Evolutionary conservation across 2,329 filamentous ascomycete species (phyloP), one percentile per base, ranked within the genome.

Genomic region (Fusarium sp.): DNA sequence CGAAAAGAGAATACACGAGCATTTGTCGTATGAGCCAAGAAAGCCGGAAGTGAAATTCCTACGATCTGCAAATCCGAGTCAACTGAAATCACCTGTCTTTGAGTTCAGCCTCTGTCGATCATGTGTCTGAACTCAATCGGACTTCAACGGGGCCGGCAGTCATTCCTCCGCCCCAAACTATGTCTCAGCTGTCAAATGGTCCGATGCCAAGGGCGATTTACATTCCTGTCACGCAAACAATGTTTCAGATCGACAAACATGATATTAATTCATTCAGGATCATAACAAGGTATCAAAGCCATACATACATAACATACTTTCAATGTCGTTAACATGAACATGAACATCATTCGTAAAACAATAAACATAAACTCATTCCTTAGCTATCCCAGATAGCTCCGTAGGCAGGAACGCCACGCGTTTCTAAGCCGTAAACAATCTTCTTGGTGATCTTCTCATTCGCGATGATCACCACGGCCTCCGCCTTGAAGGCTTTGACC

Each of bases 391-490:
- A 94, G 73, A 94, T 92, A 8, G 92, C 90, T 9, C 92, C 92
- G 78, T 88, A 94, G 7, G 90, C 90, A 5, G 89, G 85, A 11
- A 93, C 79, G 0, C 91, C 90, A 59, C 89, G 83, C 27, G 83
- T 85, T 80, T 93, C 90, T 53, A 94, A 80, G 2, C 86, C 89
- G 75, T 90, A 91, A 1, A 94, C 91, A 4, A 94, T 84, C 80
- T 88, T 88, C 73, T 85, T 85, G 7, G 91, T 93, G 25, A 93
- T 85, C 63, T 80, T 85, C 63, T 90, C 88, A 76, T 94, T 94
- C 46, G 89, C 90, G 72, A 94, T 90, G 62, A 93, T 87, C 74
- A 93, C 90, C 18, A 93, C 90, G 2, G 91, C 92, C 81, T 93
- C 91, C 1, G 90, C 80, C 15, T 82, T 79, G 75, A 87, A 89